Conservation (phyloP, 2,329 filamentous ascomycete genomes). For the Alternaria ventricosa region DNA sequence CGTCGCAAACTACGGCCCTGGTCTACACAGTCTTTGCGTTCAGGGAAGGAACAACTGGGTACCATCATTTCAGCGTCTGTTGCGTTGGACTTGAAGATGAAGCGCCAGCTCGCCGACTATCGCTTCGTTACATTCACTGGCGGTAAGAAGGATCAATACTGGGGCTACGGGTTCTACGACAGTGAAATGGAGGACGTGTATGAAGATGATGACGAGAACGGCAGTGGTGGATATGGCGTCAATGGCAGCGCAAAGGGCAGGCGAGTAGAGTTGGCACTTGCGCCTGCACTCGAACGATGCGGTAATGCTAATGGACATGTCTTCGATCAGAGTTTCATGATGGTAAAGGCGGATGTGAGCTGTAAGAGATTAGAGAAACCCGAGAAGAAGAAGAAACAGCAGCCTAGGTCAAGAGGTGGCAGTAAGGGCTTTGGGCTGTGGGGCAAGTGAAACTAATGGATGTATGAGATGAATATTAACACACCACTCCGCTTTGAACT, state of each 20-base stretch:
- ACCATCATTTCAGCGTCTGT: conserved; percentile 47
- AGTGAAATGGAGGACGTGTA: conserved; percentile 49
- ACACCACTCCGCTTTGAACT: not conserved
- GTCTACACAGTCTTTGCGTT: conserved; percentile 35
- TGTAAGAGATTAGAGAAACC: conserved; percentile 39
- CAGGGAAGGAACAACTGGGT: conserved; percentile 41
- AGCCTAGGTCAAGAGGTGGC: conserved; percentile 17
- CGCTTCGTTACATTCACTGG: conserved; percentile 48
- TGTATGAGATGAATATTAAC: not conserved
- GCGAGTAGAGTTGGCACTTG: conserved; percentile 43
- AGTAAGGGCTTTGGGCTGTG: conserved; percentile 19
- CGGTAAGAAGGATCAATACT: conserved; percentile 40
- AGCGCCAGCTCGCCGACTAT: conserved; percentile 46
- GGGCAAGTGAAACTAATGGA: conserved; percentile 9
- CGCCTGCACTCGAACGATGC: conserved; percentile 47
- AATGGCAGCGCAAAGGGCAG: conserved; percentile 22
- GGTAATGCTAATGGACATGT: conserved; percentile 48
- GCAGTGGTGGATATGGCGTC: conserved; percentile 17
- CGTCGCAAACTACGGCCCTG: conserved; percentile 43
- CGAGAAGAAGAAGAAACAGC: conserved; percentile 22
- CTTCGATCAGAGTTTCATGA: conserved; percentile 46
- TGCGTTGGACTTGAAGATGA: conserved; percentile 48
- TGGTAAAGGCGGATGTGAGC: conserved; percentile 48
- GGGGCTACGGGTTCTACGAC: conserved; percentile 46
- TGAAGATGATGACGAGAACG: conserved; percentile 31